Evolutionary conservation across 768 basidiomycete genomes (phyloP), one percentile per base, ranked within the genome.

Genomic region (Naganishia vishniacii): DNA sequence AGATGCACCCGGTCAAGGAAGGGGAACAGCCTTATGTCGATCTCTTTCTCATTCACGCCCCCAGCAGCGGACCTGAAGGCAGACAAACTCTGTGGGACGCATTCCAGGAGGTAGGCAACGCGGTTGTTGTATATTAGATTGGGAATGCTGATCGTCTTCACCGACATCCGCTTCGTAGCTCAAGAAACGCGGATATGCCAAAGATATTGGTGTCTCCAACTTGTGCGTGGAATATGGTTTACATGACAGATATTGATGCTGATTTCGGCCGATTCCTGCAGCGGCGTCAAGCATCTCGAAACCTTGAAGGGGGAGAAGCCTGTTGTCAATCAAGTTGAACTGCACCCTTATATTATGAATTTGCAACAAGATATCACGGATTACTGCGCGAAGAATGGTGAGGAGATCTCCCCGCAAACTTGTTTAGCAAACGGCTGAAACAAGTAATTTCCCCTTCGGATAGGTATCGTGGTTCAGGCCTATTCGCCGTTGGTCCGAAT

Each of bases 291-390:
- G 41, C 74, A 75, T 58, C 69, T 75, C 16, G 41, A 73, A 42
- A 69, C 73, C 29, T 67, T 75, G 70, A 70, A 75, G 58, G 64
- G 64, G 29, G 72, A 71, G 16, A 64, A 68, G 48, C 74, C 72
- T 1, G 72, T 68, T 0, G 61, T 73, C 25, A 73, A 75, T 44
- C 74, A 75, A 60, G 69, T 73, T 45, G 74, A 75, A 61, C 62
- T 79, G 0, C 76, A 79, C 48, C 79, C 78, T 2, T 75, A n/a
- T n/a, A n/a, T 86, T 64, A 91, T 88, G 76, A 90, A 91, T n/a
- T n/a, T n/a, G 72, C 89, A 91, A 70, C 64, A 80, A 44, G 81
- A 84, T 7, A 88, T 92, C 62, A 88, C 88, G 18, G 81, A 85
- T 4, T 92, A 87, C 73, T 90, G 88, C 77, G 74, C 76, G 23